phyloP scores from a whole-genome alignment of 1,139 yeast genomes.

The Candida albicans region DNA sequence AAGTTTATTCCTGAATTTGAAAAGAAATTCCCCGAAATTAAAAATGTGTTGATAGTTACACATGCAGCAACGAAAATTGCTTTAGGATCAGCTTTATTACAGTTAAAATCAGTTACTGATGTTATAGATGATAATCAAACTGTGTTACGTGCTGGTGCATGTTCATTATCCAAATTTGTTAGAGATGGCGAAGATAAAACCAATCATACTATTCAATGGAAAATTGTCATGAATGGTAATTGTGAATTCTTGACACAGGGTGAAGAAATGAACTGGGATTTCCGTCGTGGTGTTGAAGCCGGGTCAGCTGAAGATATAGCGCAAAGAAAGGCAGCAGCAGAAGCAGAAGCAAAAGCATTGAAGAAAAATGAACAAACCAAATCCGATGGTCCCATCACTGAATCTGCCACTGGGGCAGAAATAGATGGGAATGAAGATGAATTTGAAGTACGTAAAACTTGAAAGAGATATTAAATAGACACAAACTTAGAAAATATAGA shows the following conservation, averaged over 20 bases:
- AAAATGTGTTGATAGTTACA: slow-evolving; percentile 61
- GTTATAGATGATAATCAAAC: slow-evolving; percentile 44
- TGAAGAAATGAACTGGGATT: slow-evolving; percentile 93
- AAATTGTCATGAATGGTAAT: slow-evolving; percentile 61
- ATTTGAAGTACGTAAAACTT: slow-evolving; percentile 35
- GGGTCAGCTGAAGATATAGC: slow-evolving; percentile 73
- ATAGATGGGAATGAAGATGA: slow-evolving; percentile 24
- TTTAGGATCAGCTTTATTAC: slow-evolving; percentile 66
- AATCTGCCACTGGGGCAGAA: slow-evolving; percentile 22
- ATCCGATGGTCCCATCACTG: slow-evolving; percentile 18
- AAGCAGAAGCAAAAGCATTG: slow-evolving; percentile 13
- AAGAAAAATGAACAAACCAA: neutral
- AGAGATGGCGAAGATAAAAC: neutral
- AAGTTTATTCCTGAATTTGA: slow-evolving; percentile 54
- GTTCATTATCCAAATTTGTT: slow-evolving; percentile 40
- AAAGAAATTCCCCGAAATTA: slow-evolving; percentile 50
- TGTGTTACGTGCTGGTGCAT: slow-evolving; percentile 50
- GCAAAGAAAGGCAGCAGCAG: slow-evolving; percentile 30
- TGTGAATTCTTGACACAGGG: slow-evolving; percentile 66
- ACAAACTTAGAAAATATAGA: slow-evolving; percentile 1
- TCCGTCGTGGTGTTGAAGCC: slow-evolving; percentile 66
- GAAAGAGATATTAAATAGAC: neutral
- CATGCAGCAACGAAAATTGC: slow-evolving; percentile 88
- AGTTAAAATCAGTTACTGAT: slow-evolving; percentile 46
- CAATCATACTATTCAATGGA: slow-evolving; percentile 39